Evolutionary conservation across 2,329 filamentous ascomycete genomes (phyloP), one percentile per base, ranked within the genome.

Genomic region (Colletotrichum melonis): DNA sequence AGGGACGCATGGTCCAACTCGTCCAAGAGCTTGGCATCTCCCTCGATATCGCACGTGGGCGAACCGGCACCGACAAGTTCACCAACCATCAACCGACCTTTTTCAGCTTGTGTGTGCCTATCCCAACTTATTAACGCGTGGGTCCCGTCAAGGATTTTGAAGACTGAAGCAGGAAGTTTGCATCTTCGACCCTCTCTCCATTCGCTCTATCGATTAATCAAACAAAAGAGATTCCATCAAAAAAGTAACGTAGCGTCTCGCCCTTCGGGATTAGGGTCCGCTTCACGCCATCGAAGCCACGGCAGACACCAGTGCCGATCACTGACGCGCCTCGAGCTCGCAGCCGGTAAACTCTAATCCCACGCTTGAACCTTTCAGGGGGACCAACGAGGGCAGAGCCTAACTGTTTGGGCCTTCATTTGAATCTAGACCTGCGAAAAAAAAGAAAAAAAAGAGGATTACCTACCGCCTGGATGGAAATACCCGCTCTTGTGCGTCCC

Each of bases 341-440:
- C 54, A 69, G 59, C 70, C 59, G 70, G 67, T 73, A 73, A 69
- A 73, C 70, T 69, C 65, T 60, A 73, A 69, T 30, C 26, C 59
- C 38, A 63, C 58, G 69, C 55, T 69, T 73, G 69, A 72, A 56
- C 54, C 35, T 67, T 72, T 68, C 64, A 68, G 42, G 70, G 66
- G 28, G 54, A 7, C 46, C 54, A 30, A 55, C 38, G 35, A 22
- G 28, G 30, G 54, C n/a, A 42, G 54, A 54, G 60, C 59, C 70
- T 56, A 73, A 73, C 26, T 46, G 70, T 60, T 54, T 70, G 66
- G 66, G 59, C 69, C 46, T 24, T 35, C 58, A 32, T 26, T 32
- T 30, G 46, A 22, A 11, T 46, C 19, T 28, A 55, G 54, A 65
- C 42, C 46, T 38, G 28, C 49, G 7, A 24, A 49, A 49, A 46